These are phyloP conservation scores for Aspergillus quadrilineatus DNA, from an alignment of 2,329 filamentous ascomycete species.

Conservation along the genomic window DNA sequence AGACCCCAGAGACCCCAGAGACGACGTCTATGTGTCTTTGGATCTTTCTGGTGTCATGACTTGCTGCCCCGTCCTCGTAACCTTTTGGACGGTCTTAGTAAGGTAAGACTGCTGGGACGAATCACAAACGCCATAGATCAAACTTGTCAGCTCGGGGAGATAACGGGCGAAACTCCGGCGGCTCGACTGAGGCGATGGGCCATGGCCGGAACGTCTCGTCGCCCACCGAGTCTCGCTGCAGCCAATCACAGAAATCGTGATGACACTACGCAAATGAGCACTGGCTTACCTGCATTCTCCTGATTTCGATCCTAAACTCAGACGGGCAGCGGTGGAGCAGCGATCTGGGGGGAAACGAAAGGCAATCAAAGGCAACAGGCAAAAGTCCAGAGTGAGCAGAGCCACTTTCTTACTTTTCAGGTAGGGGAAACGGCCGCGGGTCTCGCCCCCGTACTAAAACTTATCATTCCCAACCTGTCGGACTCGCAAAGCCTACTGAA, in stretches of 20 bases:
- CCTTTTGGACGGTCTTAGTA: too few relatives aligned
- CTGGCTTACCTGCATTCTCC: not conserved
- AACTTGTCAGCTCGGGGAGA: conserved; percentile 21
- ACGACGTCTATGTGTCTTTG: too few relatives aligned
- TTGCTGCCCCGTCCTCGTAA: too few relatives aligned
- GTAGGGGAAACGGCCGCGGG: conserved; percentile 3
- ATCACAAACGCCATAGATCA: conserved; percentile 19
- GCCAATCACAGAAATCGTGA: conserved; percentile 24
- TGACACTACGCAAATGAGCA: too few relatives aligned
- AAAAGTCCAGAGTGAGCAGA: not conserved
- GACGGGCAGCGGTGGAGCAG: conserved; percentile 29
- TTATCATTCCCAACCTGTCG: conserved; percentile 8
- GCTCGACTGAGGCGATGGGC: not conserved
- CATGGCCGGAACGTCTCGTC: not conserved
- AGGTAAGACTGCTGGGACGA: not conserved
- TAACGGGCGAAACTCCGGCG: conserved; percentile 17
- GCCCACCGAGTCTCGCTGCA: too few relatives aligned
- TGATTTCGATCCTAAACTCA: conserved; percentile 28
- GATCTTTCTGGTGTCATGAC: too few relatives aligned
- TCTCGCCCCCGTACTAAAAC: not conserved
- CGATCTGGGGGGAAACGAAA: conserved; percentile 24
- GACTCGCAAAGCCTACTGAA: conserved; percentile 5
- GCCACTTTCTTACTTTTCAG: conserved; percentile 1
- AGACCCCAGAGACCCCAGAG: too few relatives aligned
- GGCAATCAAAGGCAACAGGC: conserved; percentile 7